These are phyloP conservation scores for Secale cereale DNA, from an alignment of 176 grass and related monocot genomes.

Conservation along the genomic window DNA sequence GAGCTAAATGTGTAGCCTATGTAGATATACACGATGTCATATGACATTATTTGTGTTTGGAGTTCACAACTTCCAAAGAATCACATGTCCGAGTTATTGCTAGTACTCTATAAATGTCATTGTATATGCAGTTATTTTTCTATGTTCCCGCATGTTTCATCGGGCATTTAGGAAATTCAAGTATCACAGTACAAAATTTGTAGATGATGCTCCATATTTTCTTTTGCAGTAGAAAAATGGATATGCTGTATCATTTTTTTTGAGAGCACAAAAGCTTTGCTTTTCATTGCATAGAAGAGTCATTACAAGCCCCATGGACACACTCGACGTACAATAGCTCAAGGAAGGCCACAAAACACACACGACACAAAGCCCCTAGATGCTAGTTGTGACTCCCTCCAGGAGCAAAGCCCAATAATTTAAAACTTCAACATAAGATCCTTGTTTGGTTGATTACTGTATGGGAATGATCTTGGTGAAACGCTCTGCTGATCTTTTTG, in stretches of 20 bases:
- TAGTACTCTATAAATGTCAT: neutral
- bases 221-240: neutral
- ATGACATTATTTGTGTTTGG: neutral
- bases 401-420: neutral
- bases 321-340: no score
- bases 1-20: neutral
- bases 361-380: no score
- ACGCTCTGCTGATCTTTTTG: constrained; percentile 33
- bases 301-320: no score
- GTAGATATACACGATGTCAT: constrained; percentile 2
- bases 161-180: neutral
- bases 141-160: neutral
- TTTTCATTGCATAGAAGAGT: no score
- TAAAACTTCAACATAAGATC: neutral
- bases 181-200: neutral
- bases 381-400: no score
- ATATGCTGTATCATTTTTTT: constrained; percentile 10
- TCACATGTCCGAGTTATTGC: neutral
- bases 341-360: no score
- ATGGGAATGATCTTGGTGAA: constrained; percentile 13
- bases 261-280: no score
- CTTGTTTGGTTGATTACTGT: constrained; percentile 4
- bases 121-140: constrained; percentile 10
- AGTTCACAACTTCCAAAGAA: neutral
- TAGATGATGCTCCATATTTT: constrained; percentile 1